Percentiles rank a stretch among this genome's conserved stretches.
Conservation (phyloP, 176 grass and related monocot species). For the Juncus inflexus region DNA sequence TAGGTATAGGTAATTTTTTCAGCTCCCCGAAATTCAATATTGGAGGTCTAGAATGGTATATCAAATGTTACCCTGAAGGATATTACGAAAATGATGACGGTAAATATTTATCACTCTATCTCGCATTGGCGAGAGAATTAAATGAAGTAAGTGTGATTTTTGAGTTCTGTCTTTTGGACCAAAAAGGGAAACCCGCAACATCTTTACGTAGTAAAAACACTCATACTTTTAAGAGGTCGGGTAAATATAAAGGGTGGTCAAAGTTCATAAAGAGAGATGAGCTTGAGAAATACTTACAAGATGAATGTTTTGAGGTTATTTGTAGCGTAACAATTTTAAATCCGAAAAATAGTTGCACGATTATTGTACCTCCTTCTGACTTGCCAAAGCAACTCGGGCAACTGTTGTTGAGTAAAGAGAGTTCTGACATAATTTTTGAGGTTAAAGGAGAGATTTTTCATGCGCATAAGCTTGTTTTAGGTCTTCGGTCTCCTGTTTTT, state of each 20-base stretch:
- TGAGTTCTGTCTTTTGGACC: conserved; percentile 25
- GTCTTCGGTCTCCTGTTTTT: conserved; percentile 11
- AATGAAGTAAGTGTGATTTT: conserved; percentile 24
- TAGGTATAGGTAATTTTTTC: conserved; percentile 23
- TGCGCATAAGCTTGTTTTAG: conserved; percentile 15
- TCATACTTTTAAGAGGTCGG: conserved; percentile 12
- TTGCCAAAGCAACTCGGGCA: conserved; percentile 15
- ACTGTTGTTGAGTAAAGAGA: conserved; percentile 16
- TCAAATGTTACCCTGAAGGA: conserved; percentile 26
- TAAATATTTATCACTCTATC: conserved; percentile 21
- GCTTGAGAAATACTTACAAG: conserved; percentile 10
- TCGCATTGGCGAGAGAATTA: conserved; percentile 13
- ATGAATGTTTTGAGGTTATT: conserved; percentile 19
- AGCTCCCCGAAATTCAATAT: conserved; percentile 15
- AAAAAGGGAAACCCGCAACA: not conserved
- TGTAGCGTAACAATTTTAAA: conserved; percentile 11
- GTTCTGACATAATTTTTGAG: conserved; percentile 8
- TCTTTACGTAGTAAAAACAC: conserved; percentile 25
- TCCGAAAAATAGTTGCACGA: not conserved
- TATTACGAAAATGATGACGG: conserved; percentile 18
- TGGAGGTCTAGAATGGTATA: conserved; percentile 15
- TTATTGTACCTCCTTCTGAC: conserved; percentile 7
- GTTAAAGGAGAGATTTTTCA: conserved; percentile 22
- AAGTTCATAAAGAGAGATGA: conserved; percentile 24
- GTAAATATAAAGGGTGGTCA: conserved; percentile 27